phyloP scores from a whole-genome alignment of 306 rosid species.

The Urtica urens region DNA sequence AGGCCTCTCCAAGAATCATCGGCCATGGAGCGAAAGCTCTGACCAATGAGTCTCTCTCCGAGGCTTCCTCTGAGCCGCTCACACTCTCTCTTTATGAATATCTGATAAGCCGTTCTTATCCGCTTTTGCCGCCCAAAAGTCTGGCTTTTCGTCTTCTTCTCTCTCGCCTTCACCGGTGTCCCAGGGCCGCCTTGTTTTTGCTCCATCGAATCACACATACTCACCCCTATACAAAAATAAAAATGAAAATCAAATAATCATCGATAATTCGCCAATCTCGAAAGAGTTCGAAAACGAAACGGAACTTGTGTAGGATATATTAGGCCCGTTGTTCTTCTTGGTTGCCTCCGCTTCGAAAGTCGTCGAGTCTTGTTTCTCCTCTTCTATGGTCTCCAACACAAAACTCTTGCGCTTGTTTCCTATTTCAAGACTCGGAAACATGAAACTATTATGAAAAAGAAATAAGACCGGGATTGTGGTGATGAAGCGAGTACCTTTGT shows the following conservation, averaged over 20 bases:
- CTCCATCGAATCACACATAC: conserved; percentile 5
- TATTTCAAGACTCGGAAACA: no score
- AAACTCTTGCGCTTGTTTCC: no score
- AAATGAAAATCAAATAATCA: neutral
- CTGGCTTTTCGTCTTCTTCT: neutral
- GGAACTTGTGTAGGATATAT: no score
- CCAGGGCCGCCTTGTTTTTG: conserved; percentile 10
- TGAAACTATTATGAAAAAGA: no score
- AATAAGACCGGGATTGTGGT: no score
- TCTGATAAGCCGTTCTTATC: conserved; percentile 15
- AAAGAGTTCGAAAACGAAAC: no score
- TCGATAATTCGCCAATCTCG: no score
- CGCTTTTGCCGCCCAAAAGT: conserved; percentile 4
- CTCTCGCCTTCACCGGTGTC: conserved; percentile 5
- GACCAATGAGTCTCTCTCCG: neutral
- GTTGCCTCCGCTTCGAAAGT: no score
- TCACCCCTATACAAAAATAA: neutral
- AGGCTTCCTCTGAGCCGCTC: conserved; percentile 7
- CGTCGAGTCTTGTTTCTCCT: no score
- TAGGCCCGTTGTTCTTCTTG: no score
- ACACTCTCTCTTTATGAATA: conserved; percentile 23
- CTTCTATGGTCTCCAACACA: no score
- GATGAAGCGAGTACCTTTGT: no score
- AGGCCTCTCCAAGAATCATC: conserved; percentile 19
- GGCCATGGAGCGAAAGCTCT: conserved; percentile 11